These are phyloP conservation scores for Wickerhamiella galacta DNA, from an alignment of 805 yeast species.

Conservation along the genomic window DNA sequence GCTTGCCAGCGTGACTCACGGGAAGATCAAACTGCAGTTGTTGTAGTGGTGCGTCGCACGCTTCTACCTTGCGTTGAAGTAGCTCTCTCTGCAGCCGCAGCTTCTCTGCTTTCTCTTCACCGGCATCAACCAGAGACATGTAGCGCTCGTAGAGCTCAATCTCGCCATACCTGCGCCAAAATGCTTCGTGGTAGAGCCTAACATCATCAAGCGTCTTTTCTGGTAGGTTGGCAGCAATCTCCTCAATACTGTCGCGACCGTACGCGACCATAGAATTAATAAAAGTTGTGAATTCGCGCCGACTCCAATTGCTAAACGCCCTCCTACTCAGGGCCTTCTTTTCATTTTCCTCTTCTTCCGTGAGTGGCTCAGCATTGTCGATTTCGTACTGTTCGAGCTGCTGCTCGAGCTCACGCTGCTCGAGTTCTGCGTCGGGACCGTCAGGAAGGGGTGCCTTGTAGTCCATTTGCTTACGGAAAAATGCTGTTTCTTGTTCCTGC, in stretches of 20 bases:
- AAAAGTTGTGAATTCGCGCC: constrained; percentile 76
- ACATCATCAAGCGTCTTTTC: constrained; percentile 73
- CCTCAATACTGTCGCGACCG: constrained; percentile 59
- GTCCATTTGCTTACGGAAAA: constrained; percentile 49
- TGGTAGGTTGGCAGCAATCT: constrained; percentile 65
- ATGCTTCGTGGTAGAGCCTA: constrained; percentile 53
- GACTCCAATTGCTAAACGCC: constrained; percentile 72
- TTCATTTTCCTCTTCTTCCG: constrained; percentile 56
- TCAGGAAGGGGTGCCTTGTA: constrained; percentile 52
- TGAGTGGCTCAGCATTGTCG: constrained; percentile 59
- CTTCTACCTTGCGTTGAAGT: constrained; percentile 54
- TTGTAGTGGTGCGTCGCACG: constrained; percentile 60
- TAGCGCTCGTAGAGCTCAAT: constrained; percentile 84
- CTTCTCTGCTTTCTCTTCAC: constrained; percentile 66
- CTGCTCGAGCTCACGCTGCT: constrained; percentile 29
- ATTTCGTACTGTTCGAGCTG: constrained; percentile 55
- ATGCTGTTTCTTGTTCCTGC: constrained; percentile 66
- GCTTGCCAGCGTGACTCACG: constrained; percentile 44
- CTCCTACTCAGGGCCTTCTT: constrained; percentile 41
- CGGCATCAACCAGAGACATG: constrained; percentile 63
- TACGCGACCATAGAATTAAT: constrained; percentile 56
- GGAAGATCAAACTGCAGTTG: constrained; percentile 60
- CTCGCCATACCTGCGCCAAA: constrained; percentile 64
- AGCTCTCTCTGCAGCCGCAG: constrained; percentile 59
- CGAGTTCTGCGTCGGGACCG: constrained; percentile 28